A percentile compares a stretch with the other conserved stretches of the same genome.
These are phyloP conservation scores for Umbelopsis vinacea DNA, from an alignment of 192 early-diverging fungal species.

Conservation along the genomic window DNA sequence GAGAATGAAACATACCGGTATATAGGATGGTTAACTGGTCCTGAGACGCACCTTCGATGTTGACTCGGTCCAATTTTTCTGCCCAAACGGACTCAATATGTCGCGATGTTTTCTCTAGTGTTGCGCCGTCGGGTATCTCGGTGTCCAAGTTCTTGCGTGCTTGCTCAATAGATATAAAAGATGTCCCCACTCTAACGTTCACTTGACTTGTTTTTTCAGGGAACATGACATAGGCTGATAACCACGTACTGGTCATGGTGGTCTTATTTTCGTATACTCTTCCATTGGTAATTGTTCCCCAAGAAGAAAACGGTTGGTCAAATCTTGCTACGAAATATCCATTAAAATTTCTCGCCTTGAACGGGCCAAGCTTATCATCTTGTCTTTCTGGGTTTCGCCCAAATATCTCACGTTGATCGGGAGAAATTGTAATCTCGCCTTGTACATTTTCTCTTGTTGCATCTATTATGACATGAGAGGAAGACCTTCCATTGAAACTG, in stretches of 20 bases:
- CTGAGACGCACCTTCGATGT: conserved; percentile 10
- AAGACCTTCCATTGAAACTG: background rate
- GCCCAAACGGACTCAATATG: background rate
- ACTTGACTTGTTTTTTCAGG: background rate
- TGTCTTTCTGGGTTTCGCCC: conserved; percentile 7
- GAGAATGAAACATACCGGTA: conserved; percentile 6
- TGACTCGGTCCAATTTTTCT: background rate
- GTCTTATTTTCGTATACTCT: background rate
- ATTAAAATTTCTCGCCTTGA: background rate
- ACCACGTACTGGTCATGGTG: background rate
- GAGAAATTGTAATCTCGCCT: conserved; percentile 12
- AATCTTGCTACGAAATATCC: conserved; percentile 14
- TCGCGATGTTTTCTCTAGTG: background rate
- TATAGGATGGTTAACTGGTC: background rate
- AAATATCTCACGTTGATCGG: background rate
- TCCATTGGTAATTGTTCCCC: background rate
- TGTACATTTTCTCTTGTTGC: background rate
- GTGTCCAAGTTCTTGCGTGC: conserved; percentile 2
- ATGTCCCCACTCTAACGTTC: background rate
- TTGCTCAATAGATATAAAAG: conserved; percentile 3
- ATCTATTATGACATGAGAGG: background rate
- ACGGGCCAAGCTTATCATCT: background rate
- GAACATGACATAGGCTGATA: background rate
- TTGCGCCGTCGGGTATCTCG: conserved; percentile 3
- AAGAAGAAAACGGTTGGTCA: background rate